Evolutionary conservation across 2,329 filamentous ascomycete species (phyloP).

Genomic region (Aaosphaeria arxii): DNA sequence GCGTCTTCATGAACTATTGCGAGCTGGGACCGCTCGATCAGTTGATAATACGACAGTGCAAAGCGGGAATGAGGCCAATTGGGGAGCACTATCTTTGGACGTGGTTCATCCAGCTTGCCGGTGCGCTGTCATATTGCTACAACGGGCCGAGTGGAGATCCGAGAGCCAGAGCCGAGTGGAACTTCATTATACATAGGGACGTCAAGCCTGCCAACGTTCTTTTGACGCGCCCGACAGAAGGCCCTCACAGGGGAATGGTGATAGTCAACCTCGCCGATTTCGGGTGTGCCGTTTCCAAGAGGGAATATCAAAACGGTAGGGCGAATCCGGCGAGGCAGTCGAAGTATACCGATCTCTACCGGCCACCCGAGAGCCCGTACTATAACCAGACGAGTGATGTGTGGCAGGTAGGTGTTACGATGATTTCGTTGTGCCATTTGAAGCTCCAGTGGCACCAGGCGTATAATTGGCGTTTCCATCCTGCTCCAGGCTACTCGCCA

Average conservation of each 20-base stretch:
- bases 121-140: slow-evolving; percentile 11
- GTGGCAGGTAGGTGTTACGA: slow-evolving; percentile 12
- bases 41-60: slow-evolving; percentile 1
- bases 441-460: too few species aligned
- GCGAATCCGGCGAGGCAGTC: neutral
- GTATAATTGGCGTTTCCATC: too few species aligned
- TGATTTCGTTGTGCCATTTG: slow-evolving; percentile 12
- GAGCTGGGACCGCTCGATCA: slow-evolving; percentile 5
- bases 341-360: slow-evolving; percentile 6
- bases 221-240: slow-evolving; percentile 2
- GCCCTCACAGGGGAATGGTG: slow-evolving; percentile 1
- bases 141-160: slow-evolving; percentile 9
- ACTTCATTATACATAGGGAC: slow-evolving; percentile 13
- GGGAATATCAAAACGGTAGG: neutral
- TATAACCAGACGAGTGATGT: slow-evolving; percentile 11
- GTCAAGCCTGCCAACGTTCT: slow-evolving; percentile 18
- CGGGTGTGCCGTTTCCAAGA: slow-evolving; percentile 9
- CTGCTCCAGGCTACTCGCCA: too few species aligned
- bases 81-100: slow-evolving; percentile 2
- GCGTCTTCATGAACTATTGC: slow-evolving; percentile 16
- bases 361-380: slow-evolving; percentile 13
- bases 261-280: slow-evolving; percentile 18
- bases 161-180: slow-evolving; percentile 6
- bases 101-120: slow-evolving; percentile 11
- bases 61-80: neutral